Conservation (phyloP, 2,329 filamentous ascomycete genomes). For the Neopestalotiopsis sp. region DNA sequence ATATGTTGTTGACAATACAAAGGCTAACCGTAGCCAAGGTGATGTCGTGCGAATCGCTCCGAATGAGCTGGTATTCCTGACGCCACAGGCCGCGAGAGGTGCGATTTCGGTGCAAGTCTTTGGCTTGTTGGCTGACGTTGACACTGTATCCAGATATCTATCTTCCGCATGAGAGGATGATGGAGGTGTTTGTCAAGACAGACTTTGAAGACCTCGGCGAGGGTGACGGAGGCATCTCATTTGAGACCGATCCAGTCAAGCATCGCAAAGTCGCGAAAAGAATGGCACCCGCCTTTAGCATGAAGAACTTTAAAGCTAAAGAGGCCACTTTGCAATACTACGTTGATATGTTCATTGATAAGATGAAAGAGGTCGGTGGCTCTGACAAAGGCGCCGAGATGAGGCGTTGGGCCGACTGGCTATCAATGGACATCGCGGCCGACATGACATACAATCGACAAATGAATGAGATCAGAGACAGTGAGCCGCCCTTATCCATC, state of each 20-base stretch:
- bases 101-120: neutral
- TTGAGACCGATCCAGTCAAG: constrained; percentile 27
- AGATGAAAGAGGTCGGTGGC: constrained; percentile 22
- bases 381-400: constrained; percentile 17
- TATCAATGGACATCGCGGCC: constrained; percentile 22
- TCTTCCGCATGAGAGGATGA: constrained; percentile 17
- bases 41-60: constrained; percentile 25
- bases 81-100: constrained; percentile 21
- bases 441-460: constrained; percentile 17
- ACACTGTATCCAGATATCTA: constrained; percentile 20
- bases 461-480: constrained; percentile 23
- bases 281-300: constrained; percentile 29
- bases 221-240: constrained; percentile 23
- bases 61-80: constrained; percentile 24
- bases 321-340: constrained; percentile 25
- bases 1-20: too few relatives aligned
- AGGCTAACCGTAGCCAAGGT: constrained; percentile 1
- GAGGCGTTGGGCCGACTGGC: constrained; percentile 25
- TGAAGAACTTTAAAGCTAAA: constrained; percentile 14
- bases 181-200: constrained; percentile 26
- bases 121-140: neutral
- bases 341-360: constrained; percentile 24
- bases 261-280: constrained; percentile 26
- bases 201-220: constrained; percentile 22
- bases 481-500: constrained; percentile 15